These are phyloP conservation scores for Coemansia sp. DNA, from an alignment of 192 early-diverging fungal genomes.

Conservation along the genomic window DNA sequence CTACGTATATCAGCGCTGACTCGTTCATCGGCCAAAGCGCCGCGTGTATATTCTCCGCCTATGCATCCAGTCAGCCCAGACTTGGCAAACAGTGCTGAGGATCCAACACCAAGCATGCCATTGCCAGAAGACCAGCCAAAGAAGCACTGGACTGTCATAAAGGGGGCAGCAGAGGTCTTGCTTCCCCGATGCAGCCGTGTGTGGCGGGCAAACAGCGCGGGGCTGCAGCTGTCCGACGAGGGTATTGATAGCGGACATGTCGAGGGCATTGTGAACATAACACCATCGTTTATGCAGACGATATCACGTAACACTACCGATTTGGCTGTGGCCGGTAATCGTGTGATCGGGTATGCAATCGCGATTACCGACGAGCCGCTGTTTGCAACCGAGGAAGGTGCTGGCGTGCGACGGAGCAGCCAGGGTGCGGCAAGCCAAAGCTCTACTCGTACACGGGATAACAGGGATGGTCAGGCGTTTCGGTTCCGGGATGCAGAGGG, in stretches of 20 bases:
- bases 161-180: conserved; percentile 37
- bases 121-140: conserved; percentile 3
- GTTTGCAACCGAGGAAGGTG: conserved; percentile 1
- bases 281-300: conserved; percentile 18
- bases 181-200: conserved; percentile 33
- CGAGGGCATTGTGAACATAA: conserved; percentile 15
- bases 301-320: conserved; percentile 34
- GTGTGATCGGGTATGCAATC: conserved; percentile 43
- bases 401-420: not conserved
- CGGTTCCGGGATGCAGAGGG: conserved; percentile 1
- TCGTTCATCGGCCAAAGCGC: conserved; percentile 15
- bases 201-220: conserved; percentile 11
- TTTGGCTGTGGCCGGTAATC: conserved; percentile 39
- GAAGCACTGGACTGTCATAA: conserved; percentile 41
- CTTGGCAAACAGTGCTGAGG: not conserved
- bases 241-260: conserved; percentile 19
- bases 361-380: conserved; percentile 41
- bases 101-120: not conserved
- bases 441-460: not conserved
- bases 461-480: not conserved
- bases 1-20: conserved; percentile 37
- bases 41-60: conserved; percentile 4
- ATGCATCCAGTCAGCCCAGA: conserved; percentile 1
- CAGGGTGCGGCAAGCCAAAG: not conserved
- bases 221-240: conserved; percentile 3